These are phyloP conservation scores for Puccinia triticina DNA, from an alignment of 1,284 basidiomycete genomes.

Conservation along the genomic window DNA sequence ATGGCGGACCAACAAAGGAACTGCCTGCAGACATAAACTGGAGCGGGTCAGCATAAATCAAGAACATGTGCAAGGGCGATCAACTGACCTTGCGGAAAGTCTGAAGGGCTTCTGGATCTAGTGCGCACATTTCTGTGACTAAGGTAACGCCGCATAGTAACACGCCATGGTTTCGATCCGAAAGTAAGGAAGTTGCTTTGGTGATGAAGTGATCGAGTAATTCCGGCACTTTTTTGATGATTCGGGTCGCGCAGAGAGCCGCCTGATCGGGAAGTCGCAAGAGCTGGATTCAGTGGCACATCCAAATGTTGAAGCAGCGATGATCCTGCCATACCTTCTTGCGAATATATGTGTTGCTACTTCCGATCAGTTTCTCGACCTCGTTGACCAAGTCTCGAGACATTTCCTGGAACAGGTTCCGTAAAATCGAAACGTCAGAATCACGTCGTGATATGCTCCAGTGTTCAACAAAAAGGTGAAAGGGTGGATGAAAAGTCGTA, in stretches of 20 bases:
- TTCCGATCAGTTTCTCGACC: conserved; percentile 94
- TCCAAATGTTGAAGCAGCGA: neutral
- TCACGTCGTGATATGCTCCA: neutral
- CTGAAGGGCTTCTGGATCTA: conserved; percentile 73
- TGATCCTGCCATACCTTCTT: conserved; percentile 74
- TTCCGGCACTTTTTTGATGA: conserved; percentile 95
- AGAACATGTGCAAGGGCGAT: conserved; percentile 23
- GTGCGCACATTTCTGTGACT: conserved; percentile 89
- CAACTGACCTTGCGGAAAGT: conserved; percentile 80
- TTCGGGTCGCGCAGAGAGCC: conserved; percentile 91
- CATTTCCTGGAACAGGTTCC: conserved; percentile 71
- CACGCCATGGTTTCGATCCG: conserved; percentile 96
- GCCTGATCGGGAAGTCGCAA: conserved; percentile 66
- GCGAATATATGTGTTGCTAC: conserved; percentile 96
- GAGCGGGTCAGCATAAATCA: neutral
- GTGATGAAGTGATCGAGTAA: conserved; percentile 87
- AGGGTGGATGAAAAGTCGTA: conserved; percentile 57
- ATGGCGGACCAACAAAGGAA: conserved; percentile 89
- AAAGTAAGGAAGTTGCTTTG: conserved; percentile 86
- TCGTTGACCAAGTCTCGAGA: conserved; percentile 93
- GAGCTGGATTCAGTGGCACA: conserved; percentile 12
- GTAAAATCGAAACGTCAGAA: neutral
- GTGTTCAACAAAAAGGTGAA: conserved; percentile 51
- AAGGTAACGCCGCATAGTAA: conserved; percentile 90
- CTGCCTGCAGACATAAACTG: conserved; percentile 67